A percentile compares a stretch with the other conserved stretches of the same genome.
Conservation (phyloP, 352 stramenopile genomes). For the Halophytophthora batemanensis region DNA sequence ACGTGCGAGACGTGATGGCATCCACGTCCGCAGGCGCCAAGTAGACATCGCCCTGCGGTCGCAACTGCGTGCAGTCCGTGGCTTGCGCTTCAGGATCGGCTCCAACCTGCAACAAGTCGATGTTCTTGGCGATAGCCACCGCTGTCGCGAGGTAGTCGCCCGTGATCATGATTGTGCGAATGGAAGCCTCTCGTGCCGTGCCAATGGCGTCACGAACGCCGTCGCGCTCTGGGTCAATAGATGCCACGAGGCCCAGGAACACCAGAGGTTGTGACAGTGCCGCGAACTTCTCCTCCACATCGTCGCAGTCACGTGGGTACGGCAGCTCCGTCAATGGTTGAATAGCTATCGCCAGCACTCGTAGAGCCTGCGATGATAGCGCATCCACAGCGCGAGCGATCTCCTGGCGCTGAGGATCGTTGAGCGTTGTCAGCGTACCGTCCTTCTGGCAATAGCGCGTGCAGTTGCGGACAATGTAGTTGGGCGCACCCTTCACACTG, state of each 20-base stretch:
- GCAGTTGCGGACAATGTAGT: conserved; percentile 71
- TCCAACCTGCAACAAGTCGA: conserved; percentile 86
- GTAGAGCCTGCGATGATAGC: conserved; percentile 72
- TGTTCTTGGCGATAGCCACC: conserved; percentile 90
- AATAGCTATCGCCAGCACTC: conserved; percentile 90
- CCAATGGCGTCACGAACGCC: conserved; percentile 59
- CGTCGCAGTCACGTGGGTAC: conserved; percentile 38
- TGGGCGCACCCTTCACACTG: conserved; percentile 65
- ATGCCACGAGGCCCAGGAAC: conserved; percentile 92
- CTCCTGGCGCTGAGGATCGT: conserved; percentile 37
- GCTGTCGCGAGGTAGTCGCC: conserved; percentile 95
- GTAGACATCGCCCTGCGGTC: conserved; percentile 49
- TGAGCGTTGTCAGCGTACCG: conserved; percentile 42
- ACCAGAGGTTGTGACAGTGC: conserved; percentile 71
- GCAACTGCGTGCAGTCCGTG: conserved; percentile 68
- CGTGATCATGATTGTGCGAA: conserved; percentile 92
- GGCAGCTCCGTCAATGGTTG: conserved; percentile 54
- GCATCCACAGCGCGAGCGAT: conserved; percentile 60
- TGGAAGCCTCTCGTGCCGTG: conserved; percentile 40
- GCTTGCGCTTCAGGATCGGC: conserved; percentile 60
- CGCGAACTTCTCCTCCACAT: conserved; percentile 70
- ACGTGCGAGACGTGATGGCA: conserved; percentile 67
- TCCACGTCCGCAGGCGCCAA: conserved; percentile 81
- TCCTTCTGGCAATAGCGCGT: conserved; percentile 50
- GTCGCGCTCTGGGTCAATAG: conserved; percentile 80